phyloP scores from a whole-genome alignment of 192 early-diverging fungal species.

The Backusella tuberculispora region DNA sequence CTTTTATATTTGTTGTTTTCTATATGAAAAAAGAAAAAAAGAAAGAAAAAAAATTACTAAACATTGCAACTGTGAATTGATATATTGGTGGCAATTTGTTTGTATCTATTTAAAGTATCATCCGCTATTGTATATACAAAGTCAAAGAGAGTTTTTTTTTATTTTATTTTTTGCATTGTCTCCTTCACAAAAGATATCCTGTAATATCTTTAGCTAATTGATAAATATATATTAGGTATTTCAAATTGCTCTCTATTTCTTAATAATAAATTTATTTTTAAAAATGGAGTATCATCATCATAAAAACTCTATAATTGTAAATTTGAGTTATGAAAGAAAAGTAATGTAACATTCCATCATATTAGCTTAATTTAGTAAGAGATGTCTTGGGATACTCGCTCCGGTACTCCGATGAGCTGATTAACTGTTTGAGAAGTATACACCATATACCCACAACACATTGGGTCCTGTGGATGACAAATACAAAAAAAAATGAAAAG shows the following conservation, averaged over 20 bases:
- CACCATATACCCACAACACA: no score
- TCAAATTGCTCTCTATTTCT: background rate
- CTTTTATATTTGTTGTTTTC: no score
- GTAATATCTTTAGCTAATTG: no score
- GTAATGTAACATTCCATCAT: background rate
- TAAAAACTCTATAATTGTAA: constrained; percentile 11
- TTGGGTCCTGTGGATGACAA: no score
- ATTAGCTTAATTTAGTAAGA: background rate
- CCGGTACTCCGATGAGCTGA: constrained; percentile 2
- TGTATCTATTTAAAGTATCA: no score
- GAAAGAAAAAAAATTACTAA: background rate
- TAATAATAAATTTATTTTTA: background rate
- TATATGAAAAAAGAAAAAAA: no score
- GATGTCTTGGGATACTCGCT: background rate
- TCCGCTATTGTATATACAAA: background rate
- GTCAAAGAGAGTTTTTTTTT: background rate
- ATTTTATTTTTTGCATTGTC: background rate
- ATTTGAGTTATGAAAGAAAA: background rate
- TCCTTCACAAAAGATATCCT: background rate
- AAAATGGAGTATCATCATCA: background rate
- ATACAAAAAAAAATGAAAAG: background rate
- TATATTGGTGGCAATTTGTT: no score
- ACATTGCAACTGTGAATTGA: background rate
- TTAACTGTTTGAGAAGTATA: background rate
- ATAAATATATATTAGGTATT: no score